These are phyloP conservation scores for Passalora sequoiae DNA, from an alignment of 2,329 filamentous ascomycete genomes.

Conservation along the genomic window DNA sequence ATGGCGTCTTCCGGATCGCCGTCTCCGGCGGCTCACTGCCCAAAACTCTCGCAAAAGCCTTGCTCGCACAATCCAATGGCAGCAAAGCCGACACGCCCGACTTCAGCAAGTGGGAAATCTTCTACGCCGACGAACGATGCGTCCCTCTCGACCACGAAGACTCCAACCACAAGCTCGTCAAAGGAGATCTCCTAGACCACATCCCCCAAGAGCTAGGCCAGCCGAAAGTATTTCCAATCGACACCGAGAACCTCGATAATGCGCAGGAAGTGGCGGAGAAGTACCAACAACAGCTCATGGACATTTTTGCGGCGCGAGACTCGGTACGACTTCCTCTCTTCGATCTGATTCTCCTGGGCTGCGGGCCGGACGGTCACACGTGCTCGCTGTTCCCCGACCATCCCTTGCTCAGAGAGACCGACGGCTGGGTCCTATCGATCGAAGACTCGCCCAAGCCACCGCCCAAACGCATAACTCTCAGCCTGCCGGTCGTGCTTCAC, in stretches of 20 bases:
- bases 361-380: conserved; percentile 93
- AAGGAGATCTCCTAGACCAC: conserved; percentile 82
- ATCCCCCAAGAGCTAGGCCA: conserved; percentile 62
- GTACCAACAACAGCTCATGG: conserved; percentile 85
- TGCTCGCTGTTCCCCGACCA: conserved; percentile 94
- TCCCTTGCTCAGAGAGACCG: conserved; percentile 74
- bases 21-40: conserved; percentile 93
- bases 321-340: conserved; percentile 93
- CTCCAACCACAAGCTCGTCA: conserved; percentile 88
- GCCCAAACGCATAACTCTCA: conserved; percentile 82
- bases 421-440: conserved; percentile 88
- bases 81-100: conserved; percentile 58
- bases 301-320: conserved; percentile 82
- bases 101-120: conserved; percentile 92
- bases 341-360: conserved; percentile 87
- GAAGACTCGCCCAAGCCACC: conserved; percentile 94
- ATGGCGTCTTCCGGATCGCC: conserved; percentile 80
- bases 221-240: conserved; percentile 75
- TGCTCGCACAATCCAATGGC: conserved; percentile 54
- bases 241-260: conserved; percentile 64
- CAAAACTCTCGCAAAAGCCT: conserved; percentile 76
- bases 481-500: conserved; percentile 83
- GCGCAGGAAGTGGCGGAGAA: conserved; percentile 86
- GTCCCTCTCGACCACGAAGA: conserved; percentile 87
- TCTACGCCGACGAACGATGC: conserved; percentile 95